These are phyloP conservation scores for Medicago ruthenica DNA, from an alignment of 306 rosid genomes.

Conservation along the genomic window DNA sequence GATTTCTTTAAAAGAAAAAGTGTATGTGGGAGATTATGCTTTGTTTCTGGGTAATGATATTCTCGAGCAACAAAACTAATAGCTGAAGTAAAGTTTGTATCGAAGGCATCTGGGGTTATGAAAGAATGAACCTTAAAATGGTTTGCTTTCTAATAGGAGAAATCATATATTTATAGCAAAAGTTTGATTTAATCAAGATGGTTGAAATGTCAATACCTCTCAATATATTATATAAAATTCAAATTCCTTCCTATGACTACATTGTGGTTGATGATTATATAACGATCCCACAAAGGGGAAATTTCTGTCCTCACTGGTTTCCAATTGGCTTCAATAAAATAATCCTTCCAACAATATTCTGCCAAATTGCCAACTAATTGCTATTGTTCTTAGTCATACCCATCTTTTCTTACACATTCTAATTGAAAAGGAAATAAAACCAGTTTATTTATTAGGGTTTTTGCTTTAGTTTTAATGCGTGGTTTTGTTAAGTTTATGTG, in stretches of 20 bases:
- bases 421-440: too few species aligned
- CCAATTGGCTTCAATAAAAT: slow-evolving; percentile 35
- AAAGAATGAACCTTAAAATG: slow-evolving; percentile 19
- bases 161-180: slow-evolving; percentile 38
- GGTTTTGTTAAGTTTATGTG: too few species aligned
- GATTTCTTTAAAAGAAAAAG: too few species aligned
- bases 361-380: slow-evolving; percentile 5
- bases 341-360: slow-evolving; percentile 30
- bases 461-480: too few species aligned
- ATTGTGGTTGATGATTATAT: slow-evolving; percentile 48
- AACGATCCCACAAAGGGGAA: slow-evolving; percentile 28
- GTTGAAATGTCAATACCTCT: slow-evolving; percentile 54
- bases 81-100: neutral
- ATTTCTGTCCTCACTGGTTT: slow-evolving; percentile 14
- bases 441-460: too few species aligned
- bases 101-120: neutral
- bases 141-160: slow-evolving; percentile 26
- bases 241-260: slow-evolving; percentile 24
- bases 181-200: slow-evolving; percentile 38
- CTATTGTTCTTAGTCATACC: neutral
- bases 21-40: neutral
- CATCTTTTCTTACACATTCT: too few species aligned
- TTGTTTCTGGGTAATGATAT: neutral
- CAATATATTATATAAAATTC: slow-evolving; percentile 36
- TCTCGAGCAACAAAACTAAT: neutral